phyloP scores from a whole-genome alignment of 2,329 filamentous ascomycete species.

The Harringtonia lauricola region DNA sequence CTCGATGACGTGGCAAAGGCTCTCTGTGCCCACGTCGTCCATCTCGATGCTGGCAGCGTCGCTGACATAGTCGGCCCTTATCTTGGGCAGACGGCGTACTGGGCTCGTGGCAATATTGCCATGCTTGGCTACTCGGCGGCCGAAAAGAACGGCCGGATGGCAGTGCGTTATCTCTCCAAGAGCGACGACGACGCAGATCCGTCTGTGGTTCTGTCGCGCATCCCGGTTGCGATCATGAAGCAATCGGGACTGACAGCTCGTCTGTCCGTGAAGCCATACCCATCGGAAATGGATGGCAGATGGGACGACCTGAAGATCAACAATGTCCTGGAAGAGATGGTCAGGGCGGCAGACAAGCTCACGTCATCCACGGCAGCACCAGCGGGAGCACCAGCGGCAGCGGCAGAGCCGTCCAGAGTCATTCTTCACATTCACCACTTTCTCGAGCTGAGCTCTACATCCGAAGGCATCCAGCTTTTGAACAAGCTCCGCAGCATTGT shows the following conservation, averaged over 20 bases:
- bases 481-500: conserved; percentile 59
- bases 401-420: conserved; percentile 19
- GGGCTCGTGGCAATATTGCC: conserved; percentile 37
- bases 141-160: conserved; percentile 39
- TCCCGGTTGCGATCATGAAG: conserved; percentile 9
- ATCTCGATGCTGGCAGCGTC: conserved; percentile 58
- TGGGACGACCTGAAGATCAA: conserved; percentile 54
- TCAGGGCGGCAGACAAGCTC: conserved; percentile 32
- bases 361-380: conserved; percentile 9
- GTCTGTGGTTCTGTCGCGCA: conserved; percentile 14
- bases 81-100: conserved; percentile 46
- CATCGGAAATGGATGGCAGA: conserved; percentile 28
- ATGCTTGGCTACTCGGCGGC: conserved; percentile 46
- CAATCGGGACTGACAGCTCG: conserved; percentile 4
- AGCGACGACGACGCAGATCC: conserved; percentile 21
- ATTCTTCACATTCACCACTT: conserved; percentile 76
- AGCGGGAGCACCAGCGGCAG: conserved; percentile 9
- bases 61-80: conserved; percentile 60
- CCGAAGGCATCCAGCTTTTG: conserved; percentile 60
- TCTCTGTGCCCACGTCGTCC: conserved; percentile 54
- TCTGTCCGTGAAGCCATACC: conserved; percentile 14
- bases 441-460: conserved; percentile 60
- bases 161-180: conserved; percentile 23
- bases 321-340: conserved; percentile 44
- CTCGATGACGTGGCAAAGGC: conserved; percentile 19